Evolutionary conservation across 345 rosid species (phyloP).

Genomic region (Moricandia moricandioides): DNA sequence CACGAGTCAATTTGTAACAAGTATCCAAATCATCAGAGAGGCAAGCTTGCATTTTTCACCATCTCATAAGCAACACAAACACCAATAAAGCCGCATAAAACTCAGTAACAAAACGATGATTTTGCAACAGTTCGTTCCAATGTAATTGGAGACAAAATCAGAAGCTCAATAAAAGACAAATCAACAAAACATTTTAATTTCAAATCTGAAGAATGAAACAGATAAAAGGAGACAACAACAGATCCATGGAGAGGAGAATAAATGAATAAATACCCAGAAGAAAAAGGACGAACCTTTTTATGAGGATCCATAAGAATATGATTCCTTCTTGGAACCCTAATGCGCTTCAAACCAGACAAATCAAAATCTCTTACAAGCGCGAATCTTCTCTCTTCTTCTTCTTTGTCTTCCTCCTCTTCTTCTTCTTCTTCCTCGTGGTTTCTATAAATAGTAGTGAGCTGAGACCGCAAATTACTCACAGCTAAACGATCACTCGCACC

Average conservation of each 20-base stretch:
- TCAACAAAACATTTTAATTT: not conserved
- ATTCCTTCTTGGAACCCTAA: constrained; percentile 62
- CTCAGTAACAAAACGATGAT: no score
- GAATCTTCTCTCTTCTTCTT: constrained; percentile 25
- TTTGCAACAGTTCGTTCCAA: constrained; percentile 16
- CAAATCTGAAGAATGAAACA: constrained; percentile 21
- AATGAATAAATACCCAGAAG: no score
- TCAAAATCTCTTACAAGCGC: constrained; percentile 49
- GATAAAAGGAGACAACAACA: not conserved
- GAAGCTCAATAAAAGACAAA: not conserved
- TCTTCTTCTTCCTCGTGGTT: constrained; percentile 27
- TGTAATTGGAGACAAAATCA: constrained; percentile 5
- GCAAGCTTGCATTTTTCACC: not conserved
- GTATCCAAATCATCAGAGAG: not conserved
- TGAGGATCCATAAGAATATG: constrained; percentile 61
- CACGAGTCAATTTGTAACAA: not conserved
- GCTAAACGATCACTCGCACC: constrained; percentile 26
- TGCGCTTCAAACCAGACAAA: constrained; percentile 43
- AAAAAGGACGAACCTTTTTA: constrained; percentile 56
- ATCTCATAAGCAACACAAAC: not conserved
- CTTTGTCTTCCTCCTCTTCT: constrained; percentile 19
- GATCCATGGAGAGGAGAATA: constrained; percentile 3
- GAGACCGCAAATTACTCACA: constrained; percentile 36
- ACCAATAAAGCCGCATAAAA: not conserved
- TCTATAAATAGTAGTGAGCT: constrained; percentile 34